Evolutionary conservation across 2,329 filamentous ascomycete species (phyloP), one percentile per base, ranked within the genome.

Genomic region (Capronia americana): DNA sequence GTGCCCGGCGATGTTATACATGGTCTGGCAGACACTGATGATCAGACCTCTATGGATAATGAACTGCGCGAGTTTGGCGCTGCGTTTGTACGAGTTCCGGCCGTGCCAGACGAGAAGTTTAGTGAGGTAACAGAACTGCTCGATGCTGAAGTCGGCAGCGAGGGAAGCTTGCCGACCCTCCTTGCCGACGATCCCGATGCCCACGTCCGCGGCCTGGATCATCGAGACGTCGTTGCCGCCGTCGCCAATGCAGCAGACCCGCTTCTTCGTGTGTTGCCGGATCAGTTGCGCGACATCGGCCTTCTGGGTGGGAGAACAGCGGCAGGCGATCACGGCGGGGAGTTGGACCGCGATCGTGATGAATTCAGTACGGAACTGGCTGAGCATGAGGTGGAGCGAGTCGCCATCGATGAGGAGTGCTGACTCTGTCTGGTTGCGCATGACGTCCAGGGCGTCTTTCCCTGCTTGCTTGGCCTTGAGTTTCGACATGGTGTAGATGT

Each of bases 31-130:
- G 30, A 98, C 93, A 61, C 88, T 90, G 75, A 99, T 96, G 74
- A 99, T 97, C 53, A 99, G 83, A 58, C 95, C 95, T 74, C 95
- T 91, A 77, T 99, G 96, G 74, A 99, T 99, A 74, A 99, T 94
- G 78, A 99, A 99, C 77, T 98, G 96, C 0, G 92, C 93, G 26
- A 99, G 86, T 80, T 99, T 99, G 30, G 95, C 95, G 66, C 89
- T 92, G 54, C 96, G 88, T 79, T 98, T 98, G 84, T 99, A 99
- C 73, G 90, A 94, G 80, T 99, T 99, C 34, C 96, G 89, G 0
- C 95, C 95, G 77, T 99, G 96, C 95, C 96, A 99, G 44, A 99
- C 93, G n/a, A 99, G 86, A 1, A 99, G 86, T 79, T 98, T 99
- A 57, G 94, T 96, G 23, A 99, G 82, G 77, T 99, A 93, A 74